phyloP scores from a whole-genome alignment of 2,329 filamentous ascomycete genomes.

The Alternaria incomplexa region DNA sequence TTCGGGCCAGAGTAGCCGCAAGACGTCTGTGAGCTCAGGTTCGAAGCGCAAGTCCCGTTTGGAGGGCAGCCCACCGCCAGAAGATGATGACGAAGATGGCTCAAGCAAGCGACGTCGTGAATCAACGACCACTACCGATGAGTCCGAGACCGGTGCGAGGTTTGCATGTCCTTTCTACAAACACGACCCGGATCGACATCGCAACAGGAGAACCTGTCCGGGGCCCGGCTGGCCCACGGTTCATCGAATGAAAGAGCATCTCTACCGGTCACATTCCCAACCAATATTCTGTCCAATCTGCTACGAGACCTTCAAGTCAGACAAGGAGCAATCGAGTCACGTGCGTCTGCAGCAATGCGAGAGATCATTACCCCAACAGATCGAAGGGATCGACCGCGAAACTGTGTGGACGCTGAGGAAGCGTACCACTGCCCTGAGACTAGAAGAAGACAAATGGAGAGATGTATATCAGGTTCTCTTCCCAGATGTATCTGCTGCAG shows the following conservation, averaged over 20 bases:
- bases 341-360: constrained; percentile 35
- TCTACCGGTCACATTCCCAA: constrained; percentile 50
- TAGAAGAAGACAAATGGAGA: constrained; percentile 49
- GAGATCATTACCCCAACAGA: constrained; percentile 25
- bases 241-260: constrained; percentile 52
- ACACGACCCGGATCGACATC: constrained; percentile 47
- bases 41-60: constrained; percentile 32
- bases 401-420: constrained; percentile 46
- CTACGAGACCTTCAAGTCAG: constrained; percentile 44
- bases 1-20: constrained; percentile 17
- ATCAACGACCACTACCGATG: constrained; percentile 31
- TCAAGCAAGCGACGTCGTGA: constrained; percentile 34
- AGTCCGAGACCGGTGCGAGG: constrained; percentile 32
- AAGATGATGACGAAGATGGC: constrained; percentile 31
- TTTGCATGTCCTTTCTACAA: constrained; percentile 53
- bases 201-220: constrained; percentile 45
- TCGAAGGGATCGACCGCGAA: constrained; percentile 49
- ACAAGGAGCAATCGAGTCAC: constrained; percentile 42
- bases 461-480: constrained; percentile 50
- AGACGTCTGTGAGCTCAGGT: constrained; percentile 19
- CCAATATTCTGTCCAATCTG: constrained; percentile 49
- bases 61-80: constrained; percentile 25
- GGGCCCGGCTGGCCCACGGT: constrained; percentile 50
- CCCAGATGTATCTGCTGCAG: constrained; percentile 32
- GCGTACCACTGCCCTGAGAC: constrained; percentile 36